Base-by-base conservation (phyloP, 352 stramenopile species). In the Globisporangium heterothallicum region DNA sequence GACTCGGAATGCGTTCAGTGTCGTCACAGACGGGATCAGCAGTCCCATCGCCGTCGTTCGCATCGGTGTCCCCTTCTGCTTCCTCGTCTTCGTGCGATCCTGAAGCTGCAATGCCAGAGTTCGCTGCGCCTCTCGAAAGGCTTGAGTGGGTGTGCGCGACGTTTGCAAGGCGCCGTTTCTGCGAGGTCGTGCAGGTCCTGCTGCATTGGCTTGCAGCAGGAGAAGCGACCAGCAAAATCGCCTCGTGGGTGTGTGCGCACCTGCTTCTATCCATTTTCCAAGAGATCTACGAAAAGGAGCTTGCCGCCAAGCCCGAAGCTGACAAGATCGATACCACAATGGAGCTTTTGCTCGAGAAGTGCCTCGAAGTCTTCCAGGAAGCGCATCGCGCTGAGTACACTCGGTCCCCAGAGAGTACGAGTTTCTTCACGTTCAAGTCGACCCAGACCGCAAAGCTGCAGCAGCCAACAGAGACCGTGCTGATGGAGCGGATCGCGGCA, bases 381-480 rank as follows among this genome's bases (percentile, higher is more conserved):
- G 29, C 7, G 14, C 42, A 46, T 3, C 12, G 1, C n/a, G 6
- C 34, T 0, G 25, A 57, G 4, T 47, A 56, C 25, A 32, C 59
- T 6, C 53, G 64, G 1, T 65, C 79, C 35, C 50, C 50, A 19
- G 65, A 60, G 1, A 58, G 64, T 4, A n/a, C n/a, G n/a, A 74
- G 63, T 0, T 82, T 89, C 50, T 86, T 89, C 40, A 59, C 65
- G 1, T 89, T 83, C 61, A 77, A 76, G 58, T 29, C 64, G 16
- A 42, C 21, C 14, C 38, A 54, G 25, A 14, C 18, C 2, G 29
- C 35, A n/a, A 51, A 45, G 4, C 25, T 18, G 22, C 13, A 49
- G 1, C 43, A 44, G 1, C 51, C 57, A 2, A 14, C 44, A 1
- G 61, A 70, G 3, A 45, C 38, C 2, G 34, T 47, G 2, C 30